Evolutionary conservation across 306 rosid species (phyloP).

Genomic region (Ormosia emarginata): DNA sequence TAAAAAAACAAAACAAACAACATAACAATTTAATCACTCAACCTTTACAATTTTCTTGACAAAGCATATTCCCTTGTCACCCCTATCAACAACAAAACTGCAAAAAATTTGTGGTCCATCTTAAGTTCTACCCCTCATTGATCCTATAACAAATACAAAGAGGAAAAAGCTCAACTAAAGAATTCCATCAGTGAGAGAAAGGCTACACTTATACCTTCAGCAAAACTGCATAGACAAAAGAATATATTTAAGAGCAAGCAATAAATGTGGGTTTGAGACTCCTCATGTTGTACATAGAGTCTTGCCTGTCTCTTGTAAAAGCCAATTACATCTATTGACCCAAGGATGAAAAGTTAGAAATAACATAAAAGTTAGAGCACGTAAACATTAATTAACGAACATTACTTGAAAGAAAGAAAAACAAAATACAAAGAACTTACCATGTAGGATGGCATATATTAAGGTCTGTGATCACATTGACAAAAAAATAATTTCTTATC

Average conservation of each 20-base stretch:
- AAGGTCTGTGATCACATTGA: slow-evolving; percentile 88
- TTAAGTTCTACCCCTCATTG: slow-evolving; percentile 74
- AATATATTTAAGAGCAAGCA: slow-evolving; percentile 76
- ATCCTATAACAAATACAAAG: slow-evolving; percentile 43
- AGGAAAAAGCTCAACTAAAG: background rate
- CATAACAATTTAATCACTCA: slow-evolving; percentile 20
- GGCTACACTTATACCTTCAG: slow-evolving; percentile 38
- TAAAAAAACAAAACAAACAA: background rate
- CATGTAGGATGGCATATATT: slow-evolving; percentile 91
- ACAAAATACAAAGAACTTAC: slow-evolving; percentile 35
- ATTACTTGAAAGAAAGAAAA: background rate
- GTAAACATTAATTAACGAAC: background rate
- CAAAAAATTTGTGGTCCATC: slow-evolving; percentile 62
- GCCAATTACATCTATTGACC: slow-evolving; percentile 92
- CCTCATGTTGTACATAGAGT: slow-evolving; percentile 41
- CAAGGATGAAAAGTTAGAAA: slow-evolving; percentile 82
- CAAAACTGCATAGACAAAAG: slow-evolving; percentile 81
- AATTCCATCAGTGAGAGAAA: slow-evolving; percentile 12
- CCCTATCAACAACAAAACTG: slow-evolving; percentile 89
- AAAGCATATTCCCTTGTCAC: slow-evolving; percentile 99
- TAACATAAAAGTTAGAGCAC: slow-evolving; percentile 16
- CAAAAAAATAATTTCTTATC: slow-evolving; percentile 81
- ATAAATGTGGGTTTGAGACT: slow-evolving; percentile 58
- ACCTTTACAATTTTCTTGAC: slow-evolving; percentile 93
- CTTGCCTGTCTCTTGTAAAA: slow-evolving; percentile 77